These are phyloP conservation scores for Solanum chacoense DNA, from an alignment of 305 asterid species.

Conservation along the genomic window DNA sequence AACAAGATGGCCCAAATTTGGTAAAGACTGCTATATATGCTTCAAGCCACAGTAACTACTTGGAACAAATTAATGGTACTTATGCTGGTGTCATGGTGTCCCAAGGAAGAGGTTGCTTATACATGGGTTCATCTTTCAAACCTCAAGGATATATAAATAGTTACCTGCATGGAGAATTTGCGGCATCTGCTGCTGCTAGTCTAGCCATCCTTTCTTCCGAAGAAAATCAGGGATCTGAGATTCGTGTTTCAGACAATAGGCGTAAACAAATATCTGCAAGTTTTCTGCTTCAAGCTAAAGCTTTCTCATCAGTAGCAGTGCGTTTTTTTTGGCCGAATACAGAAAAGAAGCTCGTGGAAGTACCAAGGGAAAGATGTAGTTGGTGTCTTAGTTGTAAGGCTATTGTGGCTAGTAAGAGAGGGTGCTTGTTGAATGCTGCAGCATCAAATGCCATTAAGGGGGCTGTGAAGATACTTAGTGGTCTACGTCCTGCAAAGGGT, in stretches of 20 bases:
- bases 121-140: slow-evolving; percentile 74
- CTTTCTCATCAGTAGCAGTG: slow-evolving; percentile 59
- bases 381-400: slow-evolving; percentile 95
- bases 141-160: slow-evolving; percentile 52
- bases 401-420: slow-evolving; percentile 63
- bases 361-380: slow-evolving; percentile 93
- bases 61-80: slow-evolving; percentile 19
- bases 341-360: slow-evolving; percentile 74
- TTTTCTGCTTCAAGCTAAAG: slow-evolving; percentile 64
- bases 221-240: slow-evolving; percentile 42
- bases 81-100: slow-evolving; percentile 13
- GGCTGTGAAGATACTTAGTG: slow-evolving; percentile 46
- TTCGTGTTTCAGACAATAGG: slow-evolving; percentile 36
- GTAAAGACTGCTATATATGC: slow-evolving; percentile 18
- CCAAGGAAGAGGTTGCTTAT: slow-evolving; percentile 20
- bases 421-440: slow-evolving; percentile 90
- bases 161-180: slow-evolving; percentile 84
- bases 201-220: slow-evolving; percentile 65
- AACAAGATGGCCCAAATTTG: slow-evolving; percentile 25
- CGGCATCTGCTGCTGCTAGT: slow-evolving; percentile 92
- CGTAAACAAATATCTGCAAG: slow-evolving; percentile 48
- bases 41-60: slow-evolving; percentile 16
- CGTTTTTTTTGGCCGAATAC: slow-evolving; percentile 90
- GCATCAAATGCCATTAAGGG: slow-evolving; percentile 81
- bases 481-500: slow-evolving; percentile 47